Percentiles rank a stretch among this genome's conserved stretches.
Evolutionary conservation across 257 asterid genomes (phyloP).

Genomic region (Solanum chaucha): DNA sequence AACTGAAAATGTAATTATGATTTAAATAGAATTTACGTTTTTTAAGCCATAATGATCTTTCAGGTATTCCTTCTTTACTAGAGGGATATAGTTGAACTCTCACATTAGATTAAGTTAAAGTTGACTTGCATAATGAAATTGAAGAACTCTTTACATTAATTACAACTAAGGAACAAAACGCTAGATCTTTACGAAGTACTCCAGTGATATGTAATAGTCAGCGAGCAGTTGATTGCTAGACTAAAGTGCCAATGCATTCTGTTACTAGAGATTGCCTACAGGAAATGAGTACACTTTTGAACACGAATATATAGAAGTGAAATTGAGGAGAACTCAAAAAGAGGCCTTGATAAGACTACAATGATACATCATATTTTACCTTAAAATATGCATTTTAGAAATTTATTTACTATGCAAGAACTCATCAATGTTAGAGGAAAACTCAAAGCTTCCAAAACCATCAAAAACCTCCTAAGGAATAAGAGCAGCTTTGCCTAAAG

Average conservation of each 20-base stretch:
- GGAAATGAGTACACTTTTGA: neutral
- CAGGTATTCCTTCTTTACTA: neutral
- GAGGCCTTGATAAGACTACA: neutral
- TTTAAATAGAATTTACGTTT: neutral
- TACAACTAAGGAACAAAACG: neutral
- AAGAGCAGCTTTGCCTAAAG: conserved; percentile 43
- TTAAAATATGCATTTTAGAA: neutral
- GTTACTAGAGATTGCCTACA: neutral
- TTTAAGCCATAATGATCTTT: neutral
- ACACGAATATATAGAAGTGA: neutral
- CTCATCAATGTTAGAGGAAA: conserved; percentile 39
- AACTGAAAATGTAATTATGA: neutral
- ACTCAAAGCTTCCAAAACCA: conserved; percentile 33
- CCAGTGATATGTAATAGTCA: neutral
- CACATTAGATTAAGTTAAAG: neutral
- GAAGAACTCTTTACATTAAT: neutral
- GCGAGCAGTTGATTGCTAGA: neutral
- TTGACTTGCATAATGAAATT: neutral
- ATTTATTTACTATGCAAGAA: conserved; percentile 24
- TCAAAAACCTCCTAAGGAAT: conserved; percentile 12
- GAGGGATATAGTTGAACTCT: neutral
- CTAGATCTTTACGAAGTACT: neutral
- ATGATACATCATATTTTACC: neutral
- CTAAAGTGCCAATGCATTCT: neutral
- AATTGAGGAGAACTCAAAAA: neutral